phyloP scores from a whole-genome alignment of 2,329 filamentous ascomycete species.

The Lojkania enalia region DNA sequence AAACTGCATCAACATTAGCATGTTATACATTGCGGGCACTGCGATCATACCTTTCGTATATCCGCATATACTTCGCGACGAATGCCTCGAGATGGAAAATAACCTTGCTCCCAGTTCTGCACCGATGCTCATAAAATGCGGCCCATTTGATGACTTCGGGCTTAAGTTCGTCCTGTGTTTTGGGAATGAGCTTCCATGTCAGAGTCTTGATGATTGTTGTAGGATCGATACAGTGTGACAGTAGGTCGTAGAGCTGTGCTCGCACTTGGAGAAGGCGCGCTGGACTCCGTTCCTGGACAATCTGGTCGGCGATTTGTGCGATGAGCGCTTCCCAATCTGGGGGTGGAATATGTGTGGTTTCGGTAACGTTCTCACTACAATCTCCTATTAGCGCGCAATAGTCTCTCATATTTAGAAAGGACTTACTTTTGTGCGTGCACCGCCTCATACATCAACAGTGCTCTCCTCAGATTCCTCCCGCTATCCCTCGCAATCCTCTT shows the following conservation, averaged over 20 bases:
- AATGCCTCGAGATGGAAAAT: conserved; percentile 99
- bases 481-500: conserved; percentile 86
- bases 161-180: conserved; percentile 87
- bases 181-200: conserved; percentile 86
- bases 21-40: not conserved
- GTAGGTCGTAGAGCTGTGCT: conserved; percentile 92
- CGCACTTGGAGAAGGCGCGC: conserved; percentile 84
- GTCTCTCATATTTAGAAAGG: conserved; percentile 25
- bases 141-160: conserved; percentile 93
- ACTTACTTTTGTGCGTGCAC: conserved; percentile 94
- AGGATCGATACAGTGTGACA: conserved; percentile 95
- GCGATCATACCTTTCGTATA: conserved; percentile 77
- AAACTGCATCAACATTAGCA: conserved; percentile 39
- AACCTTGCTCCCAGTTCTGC: conserved; percentile 88
- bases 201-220: conserved; percentile 93
- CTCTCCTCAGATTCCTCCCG: conserved; percentile 84
- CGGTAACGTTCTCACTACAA: conserved; percentile 81
- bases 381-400: conserved; percentile 25
- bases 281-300: conserved; percentile 90
- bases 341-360: conserved; percentile 85
- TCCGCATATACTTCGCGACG: conserved; percentile 97
- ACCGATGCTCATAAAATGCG: conserved; percentile 94
- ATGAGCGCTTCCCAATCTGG: conserved; percentile 97
- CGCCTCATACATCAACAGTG: conserved; percentile 94
- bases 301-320: conserved; percentile 85